These are phyloP conservation scores for Sphagnurus paluster DNA, from an alignment of 1,284 basidiomycete species.

Conservation along the genomic window DNA sequence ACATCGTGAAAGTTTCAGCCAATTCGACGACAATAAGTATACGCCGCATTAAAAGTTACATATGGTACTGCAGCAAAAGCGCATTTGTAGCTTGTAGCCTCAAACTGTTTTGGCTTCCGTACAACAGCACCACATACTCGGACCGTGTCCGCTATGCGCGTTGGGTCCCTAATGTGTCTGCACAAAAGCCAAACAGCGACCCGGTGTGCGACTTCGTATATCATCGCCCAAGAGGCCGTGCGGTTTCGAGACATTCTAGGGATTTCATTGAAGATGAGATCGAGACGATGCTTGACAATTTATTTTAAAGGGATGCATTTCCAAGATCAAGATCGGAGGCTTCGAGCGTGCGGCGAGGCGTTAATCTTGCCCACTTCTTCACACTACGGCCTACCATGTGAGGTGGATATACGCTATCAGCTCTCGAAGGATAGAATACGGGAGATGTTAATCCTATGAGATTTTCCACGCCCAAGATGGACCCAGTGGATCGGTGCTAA, in stretches of 20 bases:
- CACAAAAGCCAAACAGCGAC: conserved; percentile 5
- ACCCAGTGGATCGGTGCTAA: conserved; percentile 45
- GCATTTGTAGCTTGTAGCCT: background rate
- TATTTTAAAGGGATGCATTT: conserved; percentile 1
- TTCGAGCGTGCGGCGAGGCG: conserved; percentile 2
- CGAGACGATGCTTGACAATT: conserved; percentile 5
- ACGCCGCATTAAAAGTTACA: background rate
- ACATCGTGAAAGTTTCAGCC: background rate
- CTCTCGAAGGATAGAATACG: background rate
- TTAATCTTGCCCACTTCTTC: background rate
- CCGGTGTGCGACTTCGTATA: conserved; percentile 1
- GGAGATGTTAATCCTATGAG: background rate
- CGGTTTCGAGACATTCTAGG: conserved; percentile 5
- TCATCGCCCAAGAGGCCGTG: conserved; percentile 5
- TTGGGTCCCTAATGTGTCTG: conserved; percentile 8
- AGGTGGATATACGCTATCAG: background rate
- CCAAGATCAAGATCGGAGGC: conserved; percentile 1
- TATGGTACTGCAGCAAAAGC: background rate
- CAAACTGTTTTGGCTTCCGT: background rate
- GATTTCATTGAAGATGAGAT: background rate
- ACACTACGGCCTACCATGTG: background rate
- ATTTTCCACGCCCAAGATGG: conserved; percentile 63
- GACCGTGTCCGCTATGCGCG: conserved; percentile 3
- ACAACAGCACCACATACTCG: background rate
- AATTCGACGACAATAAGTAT: background rate